phyloP scores from a whole-genome alignment of 2,329 filamentous ascomycete genomes.

The Pseudopyricularia cyperi region DNA sequence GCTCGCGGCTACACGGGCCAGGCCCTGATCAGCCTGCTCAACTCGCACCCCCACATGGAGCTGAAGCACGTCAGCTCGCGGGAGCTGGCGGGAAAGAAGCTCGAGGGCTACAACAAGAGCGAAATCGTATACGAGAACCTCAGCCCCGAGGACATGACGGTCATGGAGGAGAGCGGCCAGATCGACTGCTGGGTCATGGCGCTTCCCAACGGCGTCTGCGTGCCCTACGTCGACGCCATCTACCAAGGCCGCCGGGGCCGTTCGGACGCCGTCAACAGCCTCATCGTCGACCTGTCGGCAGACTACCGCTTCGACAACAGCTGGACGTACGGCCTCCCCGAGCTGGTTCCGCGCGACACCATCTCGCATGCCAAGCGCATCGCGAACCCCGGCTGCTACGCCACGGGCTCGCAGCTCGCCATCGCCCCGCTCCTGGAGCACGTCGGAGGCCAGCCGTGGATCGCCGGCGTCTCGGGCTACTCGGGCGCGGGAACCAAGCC shows the following conservation, averaged over 20 bases:
- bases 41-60: conserved; percentile 80
- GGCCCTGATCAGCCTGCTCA: conserved; percentile 75
- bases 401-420: conserved; percentile 81
- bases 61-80: conserved; percentile 86
- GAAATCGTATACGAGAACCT: conserved; percentile 89
- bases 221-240: conserved; percentile 84
- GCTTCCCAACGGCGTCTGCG: conserved; percentile 87
- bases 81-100: conserved; percentile 74
- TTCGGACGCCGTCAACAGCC: conserved; percentile 33
- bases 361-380: conserved; percentile 74
- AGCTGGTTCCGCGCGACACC: conserved; percentile 63
- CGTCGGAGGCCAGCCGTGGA: conserved; percentile 64
- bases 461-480: conserved; percentile 90
- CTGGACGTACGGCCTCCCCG: conserved; percentile 86
- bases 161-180: conserved; percentile 71
- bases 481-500: conserved; percentile 92
- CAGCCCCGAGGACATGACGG: conserved; percentile 69
- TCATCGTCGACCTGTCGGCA: conserved; percentile 90
- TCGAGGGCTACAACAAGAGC: conserved; percentile 82
- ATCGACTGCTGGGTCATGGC: conserved; percentile 98
- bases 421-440: conserved; percentile 70
- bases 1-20: conserved; percentile 91
- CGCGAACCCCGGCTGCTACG: conserved; percentile 88
- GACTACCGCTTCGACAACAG: conserved; percentile 81
- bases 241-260: conserved; percentile 47